Evolutionary conservation across 202 grass and related monocot species (phyloP), one percentile per base, ranked within the genome.

Genomic region (Musa balbisiana): DNA sequence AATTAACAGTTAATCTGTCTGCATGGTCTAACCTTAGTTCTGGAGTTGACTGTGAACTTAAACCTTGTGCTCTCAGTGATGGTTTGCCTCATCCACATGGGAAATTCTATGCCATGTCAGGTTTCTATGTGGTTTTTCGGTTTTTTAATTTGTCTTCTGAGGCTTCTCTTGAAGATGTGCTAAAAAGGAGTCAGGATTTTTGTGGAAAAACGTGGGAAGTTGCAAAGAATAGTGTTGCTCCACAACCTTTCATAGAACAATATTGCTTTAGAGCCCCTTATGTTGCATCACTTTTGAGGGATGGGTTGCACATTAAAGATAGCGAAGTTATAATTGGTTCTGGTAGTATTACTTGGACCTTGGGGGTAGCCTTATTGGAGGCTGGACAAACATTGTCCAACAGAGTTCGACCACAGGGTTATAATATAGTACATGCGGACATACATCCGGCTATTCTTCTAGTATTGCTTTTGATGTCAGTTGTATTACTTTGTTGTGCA

Each of bases 241-340:
- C 95, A 29, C 95, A 98, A 72, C 95, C 95, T 82, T 98, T 88
- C 72, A 91, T 98, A 83, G 87, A 98, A 60, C 95, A 98, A 59
- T 98, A 94, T 82, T 98, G 95, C 79, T 98, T 98, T 76, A 88
- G 95, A 64, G 83, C 95, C 77, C 95, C 95, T 70, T 98, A 94
- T 83, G 81, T 98, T 83, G 80, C 85, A 69, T 81, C 91, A 75
- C 88, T 98, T 73, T 80, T 98, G 69, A 92, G 91, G 83, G 95
- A 94, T 73, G 95, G 95, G 52, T 84, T 98, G 71, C 91, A 98
- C 54, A 92, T 98, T 64, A 84, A 92, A 80, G 91, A 92, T 81
- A 85, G 84, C 52, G 88, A 98, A 76, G 91, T 98, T 72, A 81
- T 90, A 74, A 81, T 98, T 51, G 95, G 80, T 26, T 89, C 95